phyloP scores from a whole-genome alignment of 805 yeast species.

The Metschnikowia henanensis region DNA sequence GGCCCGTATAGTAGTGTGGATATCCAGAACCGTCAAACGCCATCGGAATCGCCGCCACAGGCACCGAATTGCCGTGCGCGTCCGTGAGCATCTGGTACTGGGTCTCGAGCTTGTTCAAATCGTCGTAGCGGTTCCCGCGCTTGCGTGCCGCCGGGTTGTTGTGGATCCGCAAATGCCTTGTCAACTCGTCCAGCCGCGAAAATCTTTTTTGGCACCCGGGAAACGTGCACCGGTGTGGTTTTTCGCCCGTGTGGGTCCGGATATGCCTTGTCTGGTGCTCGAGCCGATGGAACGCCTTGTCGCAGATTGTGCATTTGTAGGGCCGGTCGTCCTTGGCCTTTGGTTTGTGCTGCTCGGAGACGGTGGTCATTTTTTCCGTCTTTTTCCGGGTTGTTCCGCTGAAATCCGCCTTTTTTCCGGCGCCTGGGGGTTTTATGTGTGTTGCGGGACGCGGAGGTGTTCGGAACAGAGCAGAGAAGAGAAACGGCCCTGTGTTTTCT shows the following conservation, averaged over 20 bases:
- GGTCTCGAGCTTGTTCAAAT: slow-evolving; percentile 4
- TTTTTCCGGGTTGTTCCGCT: not conserved
- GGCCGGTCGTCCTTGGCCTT: slow-evolving; percentile 50
- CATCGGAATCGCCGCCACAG: slow-evolving; percentile 26
- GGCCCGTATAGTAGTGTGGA: slow-evolving; percentile 27
- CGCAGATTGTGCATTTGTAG: slow-evolving; percentile 81
- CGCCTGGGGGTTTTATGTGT: too few relatives aligned
- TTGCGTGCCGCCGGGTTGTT: slow-evolving; percentile 45
- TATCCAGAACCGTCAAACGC: slow-evolving; percentile 33
- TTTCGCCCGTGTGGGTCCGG: slow-evolving; percentile 91
- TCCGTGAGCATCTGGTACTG: slow-evolving; percentile 7
- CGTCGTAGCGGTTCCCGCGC: slow-evolving; percentile 11
- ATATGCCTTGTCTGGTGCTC: slow-evolving; percentile 93
- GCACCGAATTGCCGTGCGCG: slow-evolving; percentile 7
- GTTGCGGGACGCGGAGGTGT: too few relatives aligned
- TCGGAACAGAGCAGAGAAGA: too few relatives aligned
- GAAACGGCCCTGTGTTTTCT: too few relatives aligned
- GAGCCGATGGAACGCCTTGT: slow-evolving; percentile 80
- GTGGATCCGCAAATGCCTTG: slow-evolving; percentile 84
- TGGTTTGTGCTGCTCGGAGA: not conserved
- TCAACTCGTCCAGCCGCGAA: slow-evolving; percentile 80
- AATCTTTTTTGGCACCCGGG: slow-evolving; percentile 85
- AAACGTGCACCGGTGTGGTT: slow-evolving; percentile 81
- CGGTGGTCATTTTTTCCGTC: slow-evolving; percentile 3
- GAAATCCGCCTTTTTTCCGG: too few relatives aligned